These are phyloP conservation scores for Pseudocercospora cruenta DNA, from an alignment of 2,329 filamentous ascomycete species.

Conservation along the genomic window DNA sequence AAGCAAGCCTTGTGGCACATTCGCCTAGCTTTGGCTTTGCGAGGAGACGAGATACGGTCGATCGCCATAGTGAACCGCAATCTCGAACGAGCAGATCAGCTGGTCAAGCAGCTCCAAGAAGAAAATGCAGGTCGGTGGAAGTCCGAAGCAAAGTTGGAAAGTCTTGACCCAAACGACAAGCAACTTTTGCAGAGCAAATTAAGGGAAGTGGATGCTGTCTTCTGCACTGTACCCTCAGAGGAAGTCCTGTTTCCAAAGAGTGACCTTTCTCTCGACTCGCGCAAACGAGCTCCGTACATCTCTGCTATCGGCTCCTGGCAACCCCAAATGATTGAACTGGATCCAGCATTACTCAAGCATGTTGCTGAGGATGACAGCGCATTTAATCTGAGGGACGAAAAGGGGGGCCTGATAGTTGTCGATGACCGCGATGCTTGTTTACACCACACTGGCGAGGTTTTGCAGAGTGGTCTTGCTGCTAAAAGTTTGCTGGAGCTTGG, in stretches of 20 bases:
- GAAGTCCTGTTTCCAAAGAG: constrained; percentile 47
- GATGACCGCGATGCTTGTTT: constrained; percentile 47
- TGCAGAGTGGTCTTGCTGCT: constrained; percentile 43
- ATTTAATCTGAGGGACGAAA: not conserved
- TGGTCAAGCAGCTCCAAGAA: constrained; percentile 12
- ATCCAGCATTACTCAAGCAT: constrained; percentile 46
- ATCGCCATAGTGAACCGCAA: constrained; percentile 37
- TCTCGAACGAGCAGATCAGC: constrained; percentile 5
- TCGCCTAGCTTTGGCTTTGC: constrained; percentile 47
- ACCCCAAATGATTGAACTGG: constrained; percentile 54
- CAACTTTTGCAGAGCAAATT: constrained; percentile 32
- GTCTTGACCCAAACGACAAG: constrained; percentile 24
- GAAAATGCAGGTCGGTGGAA: constrained; percentile 13
- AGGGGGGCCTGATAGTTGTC: constrained; percentile 28
- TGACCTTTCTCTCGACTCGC: constrained; percentile 36
- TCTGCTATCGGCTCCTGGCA: constrained; percentile 38
- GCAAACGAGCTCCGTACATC: constrained; percentile 30
- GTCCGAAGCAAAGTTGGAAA: constrained; percentile 1
- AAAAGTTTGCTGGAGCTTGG: constrained; percentile 50
- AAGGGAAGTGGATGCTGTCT: constrained; percentile 48
- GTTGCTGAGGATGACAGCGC: constrained; percentile 17
- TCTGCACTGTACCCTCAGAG: constrained; percentile 54
- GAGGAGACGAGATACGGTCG: constrained; percentile 38
- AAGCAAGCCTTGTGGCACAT: constrained; percentile 57
- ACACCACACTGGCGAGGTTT: constrained; percentile 52